These are phyloP conservation scores for Teunomyces atbi DNA, from an alignment of 805 yeast genomes.

Conservation along the genomic window DNA sequence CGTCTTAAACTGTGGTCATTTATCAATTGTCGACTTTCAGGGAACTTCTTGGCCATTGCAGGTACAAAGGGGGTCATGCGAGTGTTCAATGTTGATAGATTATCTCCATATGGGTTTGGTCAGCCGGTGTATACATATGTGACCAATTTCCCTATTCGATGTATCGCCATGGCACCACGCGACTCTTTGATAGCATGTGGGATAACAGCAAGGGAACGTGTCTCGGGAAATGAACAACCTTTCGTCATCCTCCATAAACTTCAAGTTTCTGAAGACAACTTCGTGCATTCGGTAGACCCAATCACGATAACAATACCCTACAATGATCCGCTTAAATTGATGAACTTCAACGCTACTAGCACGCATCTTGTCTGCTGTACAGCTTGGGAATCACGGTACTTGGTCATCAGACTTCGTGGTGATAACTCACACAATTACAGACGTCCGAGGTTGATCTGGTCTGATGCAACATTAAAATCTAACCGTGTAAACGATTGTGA, in stretches of 20 bases:
- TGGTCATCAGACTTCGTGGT: conserved; percentile 64
- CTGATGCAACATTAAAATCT: conserved; percentile 22
- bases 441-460: conserved; percentile 40
- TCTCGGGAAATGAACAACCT: conserved; percentile 71
- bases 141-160: conserved; percentile 74
- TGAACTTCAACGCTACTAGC: conserved; percentile 72
- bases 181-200: conserved; percentile 74
- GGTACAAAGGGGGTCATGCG: conserved; percentile 72
- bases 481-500: conserved; percentile 14
- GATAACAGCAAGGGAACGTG: conserved; percentile 73
- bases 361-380: conserved; percentile 74
- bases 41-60: conserved; percentile 59
- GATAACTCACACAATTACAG: conserved; percentile 43
- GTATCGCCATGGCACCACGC: conserved; percentile 66
- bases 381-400: conserved; percentile 71
- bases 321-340: conserved; percentile 74
- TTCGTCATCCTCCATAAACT: conserved; percentile 60
- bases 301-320: conserved; percentile 80
- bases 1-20: conserved; percentile 56
- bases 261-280: conserved; percentile 4
- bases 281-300: conserved; percentile 44
- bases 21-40: conserved; percentile 57
- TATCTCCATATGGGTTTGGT: conserved; percentile 43
- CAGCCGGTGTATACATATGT: conserved; percentile 64
- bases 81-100: conserved; percentile 50